A percentile compares a stretch with the other conserved stretches of the same genome.
These are phyloP conservation scores for Nannochloris sp. DNA, from an alignment of 139 green algal genomes.

Conservation along the genomic window DNA sequence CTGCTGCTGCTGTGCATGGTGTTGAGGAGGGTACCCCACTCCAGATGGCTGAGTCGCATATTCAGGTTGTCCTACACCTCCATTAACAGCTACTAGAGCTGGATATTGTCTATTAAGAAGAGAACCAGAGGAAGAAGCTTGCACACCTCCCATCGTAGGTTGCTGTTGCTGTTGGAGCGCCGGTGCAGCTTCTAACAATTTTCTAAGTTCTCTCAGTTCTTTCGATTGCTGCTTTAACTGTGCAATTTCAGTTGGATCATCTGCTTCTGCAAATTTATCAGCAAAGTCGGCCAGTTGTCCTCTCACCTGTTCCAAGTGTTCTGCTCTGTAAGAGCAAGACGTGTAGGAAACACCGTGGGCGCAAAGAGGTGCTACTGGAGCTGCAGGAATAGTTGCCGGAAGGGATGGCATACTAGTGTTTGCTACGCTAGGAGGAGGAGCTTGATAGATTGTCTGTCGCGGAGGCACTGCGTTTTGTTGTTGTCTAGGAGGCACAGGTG, in stretches of 20 bases:
- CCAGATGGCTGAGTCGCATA: too few relatives aligned
- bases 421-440: too few relatives aligned
- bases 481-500: too few relatives aligned
- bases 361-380: not conserved
- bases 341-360: slow-evolving; percentile 8
- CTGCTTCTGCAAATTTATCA: not conserved
- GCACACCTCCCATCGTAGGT: not conserved
- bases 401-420: too few relatives aligned
- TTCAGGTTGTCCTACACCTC: not conserved
- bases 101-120: not conserved
- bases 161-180: not conserved
- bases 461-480: too few relatives aligned
- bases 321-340: slow-evolving; percentile 12
- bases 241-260: too few relatives aligned
- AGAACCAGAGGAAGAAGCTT: not conserved
- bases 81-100: not conserved
- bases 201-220: slow-evolving; percentile 10
- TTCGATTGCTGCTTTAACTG: too few relatives aligned
- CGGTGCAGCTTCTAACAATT: slow-evolving; percentile 4
- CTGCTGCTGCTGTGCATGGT: not conserved
- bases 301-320: slow-evolving; percentile 24
- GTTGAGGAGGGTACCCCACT: not conserved
- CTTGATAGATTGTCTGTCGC: too few relatives aligned
- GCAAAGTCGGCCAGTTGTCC: not conserved
- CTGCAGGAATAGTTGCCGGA: too few relatives aligned